phyloP scores from a whole-genome alignment of 2,329 filamentous ascomycete genomes.

The Thielaviopsis musarum region DNA sequence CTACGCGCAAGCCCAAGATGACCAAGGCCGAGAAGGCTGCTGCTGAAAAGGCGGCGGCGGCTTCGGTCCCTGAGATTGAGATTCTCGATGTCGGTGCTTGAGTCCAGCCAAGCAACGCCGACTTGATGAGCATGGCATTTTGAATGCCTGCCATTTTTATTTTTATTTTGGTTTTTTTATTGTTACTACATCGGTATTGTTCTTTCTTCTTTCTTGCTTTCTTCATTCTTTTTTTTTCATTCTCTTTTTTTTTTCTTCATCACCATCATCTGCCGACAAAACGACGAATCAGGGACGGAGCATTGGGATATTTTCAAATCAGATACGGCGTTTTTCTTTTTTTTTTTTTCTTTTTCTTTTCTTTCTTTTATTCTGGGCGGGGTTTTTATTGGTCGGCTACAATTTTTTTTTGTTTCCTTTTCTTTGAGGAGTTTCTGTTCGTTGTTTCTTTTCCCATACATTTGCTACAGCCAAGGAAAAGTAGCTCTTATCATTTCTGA shows the following conservation, averaged over 20 bases:
- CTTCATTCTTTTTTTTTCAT: background rate
- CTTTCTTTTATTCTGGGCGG: background rate
- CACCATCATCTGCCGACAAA: background rate
- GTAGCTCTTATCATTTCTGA: background rate
- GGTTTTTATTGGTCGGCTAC: background rate
- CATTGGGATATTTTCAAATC: background rate
- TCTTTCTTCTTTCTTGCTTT: background rate
- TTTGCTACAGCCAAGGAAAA: background rate
- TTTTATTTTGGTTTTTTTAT: background rate
- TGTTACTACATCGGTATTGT: background rate
- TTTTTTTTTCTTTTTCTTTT: slow-evolving; percentile 1
- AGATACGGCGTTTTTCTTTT: background rate
- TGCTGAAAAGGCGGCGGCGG: slow-evolving; percentile 1
- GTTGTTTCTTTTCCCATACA: background rate
- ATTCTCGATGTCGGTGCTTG: slow-evolving; percentile 11
- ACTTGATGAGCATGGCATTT: background rate
- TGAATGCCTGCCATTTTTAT: background rate
- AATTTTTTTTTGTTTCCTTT: background rate
- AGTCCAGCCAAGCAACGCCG: slow-evolving; percentile 3
- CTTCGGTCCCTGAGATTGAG: slow-evolving; percentile 8
- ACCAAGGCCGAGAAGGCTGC: slow-evolving; percentile 8
- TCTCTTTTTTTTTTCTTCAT: background rate
- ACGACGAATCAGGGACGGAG: background rate
- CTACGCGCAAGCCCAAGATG: slow-evolving; percentile 9
- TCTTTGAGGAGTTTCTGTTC: background rate